Evolutionary conservation across 202 grass and related monocot species (phyloP).

Genomic region (Eragrostis tef): DNA sequence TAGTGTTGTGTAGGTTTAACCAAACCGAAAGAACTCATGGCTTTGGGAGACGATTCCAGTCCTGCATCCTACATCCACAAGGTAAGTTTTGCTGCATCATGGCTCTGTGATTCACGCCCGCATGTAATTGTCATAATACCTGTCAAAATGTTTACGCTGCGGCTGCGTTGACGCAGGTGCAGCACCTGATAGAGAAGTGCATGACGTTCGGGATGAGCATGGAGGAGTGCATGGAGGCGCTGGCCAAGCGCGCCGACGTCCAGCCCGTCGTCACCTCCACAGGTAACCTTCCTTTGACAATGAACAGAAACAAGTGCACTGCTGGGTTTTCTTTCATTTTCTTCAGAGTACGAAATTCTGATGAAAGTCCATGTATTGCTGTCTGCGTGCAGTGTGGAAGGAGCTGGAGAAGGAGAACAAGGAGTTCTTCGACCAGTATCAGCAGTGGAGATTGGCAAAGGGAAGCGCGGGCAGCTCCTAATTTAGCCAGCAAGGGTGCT

Average conservation of each 20-base stretch:
- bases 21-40: slow-evolving; percentile 40
- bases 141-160: not conserved
- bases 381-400: slow-evolving; percentile 71
- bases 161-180: slow-evolving; percentile 46
- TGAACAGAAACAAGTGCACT: not conserved
- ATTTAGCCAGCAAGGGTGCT: not conserved
- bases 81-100: slow-evolving; percentile 32
- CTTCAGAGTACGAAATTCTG: not conserved
- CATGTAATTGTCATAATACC: not conserved
- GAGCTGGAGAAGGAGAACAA: slow-evolving; percentile 90
- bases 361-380: not conserved
- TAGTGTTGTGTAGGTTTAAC: not conserved
- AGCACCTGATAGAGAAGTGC: slow-evolving; percentile 86
- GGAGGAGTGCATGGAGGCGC: slow-evolving; percentile 85
- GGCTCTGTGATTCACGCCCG: not conserved
- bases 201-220: slow-evolving; percentile 87
- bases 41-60: slow-evolving; percentile 51
- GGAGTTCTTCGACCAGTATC: slow-evolving; percentile 78
- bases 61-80: slow-evolving; percentile 75
- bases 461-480: slow-evolving; percentile 22
- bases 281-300: slow-evolving; percentile 30
- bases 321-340: not conserved
- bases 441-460: slow-evolving; percentile 44
- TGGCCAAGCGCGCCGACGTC: slow-evolving; percentile 70
- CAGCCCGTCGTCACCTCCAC: slow-evolving; percentile 73